Base-by-base conservation (phyloP, 2,329 filamentous ascomycete species). In the Aspergillus aculeatus region DNA sequence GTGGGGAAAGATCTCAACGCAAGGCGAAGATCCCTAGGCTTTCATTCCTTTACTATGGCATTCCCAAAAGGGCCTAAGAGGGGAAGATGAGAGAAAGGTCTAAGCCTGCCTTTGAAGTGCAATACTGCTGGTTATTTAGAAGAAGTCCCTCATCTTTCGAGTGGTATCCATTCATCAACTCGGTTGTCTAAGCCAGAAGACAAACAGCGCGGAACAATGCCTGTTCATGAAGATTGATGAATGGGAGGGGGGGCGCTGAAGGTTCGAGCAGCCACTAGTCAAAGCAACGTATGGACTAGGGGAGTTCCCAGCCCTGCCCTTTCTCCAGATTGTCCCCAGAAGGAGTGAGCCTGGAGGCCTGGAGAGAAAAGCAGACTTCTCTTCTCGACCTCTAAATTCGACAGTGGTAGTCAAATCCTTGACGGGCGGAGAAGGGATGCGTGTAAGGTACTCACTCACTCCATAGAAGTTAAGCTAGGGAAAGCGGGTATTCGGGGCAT, bases 251-350 rank as follows among this genome's bases (percentile, higher is more conserved):
- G 53, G 54, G 50, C 53, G 52, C 61, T 50, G 56, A 64, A 35
- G 32, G 32, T 16, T 66, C 61, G 58, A 58, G 56, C 62, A 29
- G 49, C 56, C 60, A 63, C 64, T 63, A 66, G 64, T 64, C 57
- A 59, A 55, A 47, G 54, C 26, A 29, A 29, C 9, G 26, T 57
- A 62, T 57, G 59, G 61, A 56, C 55, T 32, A 10, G n/a, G 23
- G 41, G 7, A 7, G 24, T 50, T 24, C 14, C 29, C 26, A 50
- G n/a, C 48, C 24, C 48, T 31, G 10, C 7, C 7, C 38, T 41
- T 47, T 41, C 52, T 54, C 44, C 44, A 47, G 41, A 24, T 29
- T 7, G 26, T 29, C 26, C 26, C 26, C 26, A 29, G 26, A 9
- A 29, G 26, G 26, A 29, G 7, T 9, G 26, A 29, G 26, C 26